phyloP scores from a whole-genome alignment of 2,329 filamentous ascomycete species.

The Xylaria sp. region DNA sequence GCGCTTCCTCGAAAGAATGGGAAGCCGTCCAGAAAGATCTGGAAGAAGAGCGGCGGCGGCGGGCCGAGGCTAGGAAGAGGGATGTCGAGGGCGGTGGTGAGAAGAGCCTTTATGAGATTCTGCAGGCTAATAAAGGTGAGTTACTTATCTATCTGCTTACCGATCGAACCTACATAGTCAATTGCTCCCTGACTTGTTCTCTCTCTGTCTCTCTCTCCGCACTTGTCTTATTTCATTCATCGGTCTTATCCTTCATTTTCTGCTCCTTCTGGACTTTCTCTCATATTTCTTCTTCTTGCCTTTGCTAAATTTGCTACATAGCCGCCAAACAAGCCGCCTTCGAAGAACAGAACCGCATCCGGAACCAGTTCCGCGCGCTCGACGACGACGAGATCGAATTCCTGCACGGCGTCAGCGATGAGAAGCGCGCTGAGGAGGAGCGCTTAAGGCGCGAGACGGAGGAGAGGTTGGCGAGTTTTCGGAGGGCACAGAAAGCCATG shows the following conservation, averaged over 20 bases:
- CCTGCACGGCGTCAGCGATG: constrained; percentile 63
- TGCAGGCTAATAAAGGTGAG: constrained; percentile 76
- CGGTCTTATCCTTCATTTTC: too few species aligned
- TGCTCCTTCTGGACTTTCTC: too few species aligned
- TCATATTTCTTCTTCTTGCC: background rate
- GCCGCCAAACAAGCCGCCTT: constrained; percentile 83
- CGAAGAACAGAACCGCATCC: constrained; percentile 72
- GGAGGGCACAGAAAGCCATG: constrained; percentile 52
- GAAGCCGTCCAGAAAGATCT: constrained; percentile 68
- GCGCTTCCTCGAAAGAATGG: constrained; percentile 58
- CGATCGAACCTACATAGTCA: too few species aligned
- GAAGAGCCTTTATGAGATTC: constrained; percentile 72
- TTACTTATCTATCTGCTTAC: too few species aligned
- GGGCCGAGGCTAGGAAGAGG: constrained; percentile 56
- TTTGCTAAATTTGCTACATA: constrained; percentile 16
- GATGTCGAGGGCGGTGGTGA: constrained; percentile 52
- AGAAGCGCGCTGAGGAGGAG: constrained; percentile 60
- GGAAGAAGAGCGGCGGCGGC: constrained; percentile 62
- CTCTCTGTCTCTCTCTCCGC: background rate
- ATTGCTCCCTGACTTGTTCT: background rate
- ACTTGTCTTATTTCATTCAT: constrained; percentile 1
- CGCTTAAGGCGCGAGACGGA: constrained; percentile 60
- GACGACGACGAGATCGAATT: constrained; percentile 83
- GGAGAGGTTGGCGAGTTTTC: constrained; percentile 61
- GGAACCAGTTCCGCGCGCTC: constrained; percentile 78